These are phyloP conservation scores for Xylaria arbuscula DNA, from an alignment of 2,329 filamentous ascomycete genomes.

Conservation along the genomic window DNA sequence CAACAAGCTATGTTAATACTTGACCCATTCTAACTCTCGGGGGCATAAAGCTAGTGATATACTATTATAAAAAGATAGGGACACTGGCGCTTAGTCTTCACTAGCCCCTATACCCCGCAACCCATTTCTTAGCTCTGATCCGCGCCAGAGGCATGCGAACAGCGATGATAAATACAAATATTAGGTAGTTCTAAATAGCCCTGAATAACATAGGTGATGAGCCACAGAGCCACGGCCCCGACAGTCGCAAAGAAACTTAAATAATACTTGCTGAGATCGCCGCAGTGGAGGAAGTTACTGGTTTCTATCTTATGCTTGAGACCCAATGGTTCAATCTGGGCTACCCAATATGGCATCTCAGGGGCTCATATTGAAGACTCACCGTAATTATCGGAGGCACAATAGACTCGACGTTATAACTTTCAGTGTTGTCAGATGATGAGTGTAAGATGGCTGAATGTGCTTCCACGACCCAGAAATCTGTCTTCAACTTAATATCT, in stretches of 20 bases:
- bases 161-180: constrained; percentile 37
- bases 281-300: no score
- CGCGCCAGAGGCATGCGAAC: constrained; percentile 30
- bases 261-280: no score
- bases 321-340: constrained; percentile 31
- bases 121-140: not conserved
- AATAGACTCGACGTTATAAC: constrained; percentile 4
- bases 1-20: not conserved
- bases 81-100: not conserved
- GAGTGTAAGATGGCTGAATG: not conserved
- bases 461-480: not conserved
- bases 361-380: no score
- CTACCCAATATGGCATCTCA: not conserved
- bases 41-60: not conserved
- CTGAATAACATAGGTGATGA: constrained; percentile 39
- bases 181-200: constrained; percentile 43
- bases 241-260: no score
- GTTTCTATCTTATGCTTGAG: constrained; percentile 40
- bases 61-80: not conserved
- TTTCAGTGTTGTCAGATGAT: constrained; percentile 32
- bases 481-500: constrained; percentile 23
- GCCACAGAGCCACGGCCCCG: constrained; percentile 35
- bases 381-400: no score
- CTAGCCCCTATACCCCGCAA: constrained; percentile 27
- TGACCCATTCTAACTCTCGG: not conserved